phyloP scores from a whole-genome alignment of 179 eudicot species.

The Gypsophila paniculata region DNA sequence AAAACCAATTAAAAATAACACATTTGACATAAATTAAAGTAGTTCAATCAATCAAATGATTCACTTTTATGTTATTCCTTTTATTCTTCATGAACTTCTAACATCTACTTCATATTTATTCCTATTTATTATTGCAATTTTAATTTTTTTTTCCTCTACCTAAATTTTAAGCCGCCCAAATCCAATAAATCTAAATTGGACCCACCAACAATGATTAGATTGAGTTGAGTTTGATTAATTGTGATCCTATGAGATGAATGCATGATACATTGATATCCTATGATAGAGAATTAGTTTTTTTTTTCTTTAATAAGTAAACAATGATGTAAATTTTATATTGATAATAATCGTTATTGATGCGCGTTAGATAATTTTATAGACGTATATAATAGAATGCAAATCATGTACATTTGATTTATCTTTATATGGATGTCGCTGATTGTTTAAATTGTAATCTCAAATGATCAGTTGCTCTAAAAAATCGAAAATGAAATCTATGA shows the following conservation, averaged over 20 bases:
- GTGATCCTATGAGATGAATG: not conserved
- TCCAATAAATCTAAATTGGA: constrained; percentile 24
- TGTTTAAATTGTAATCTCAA: too few species aligned
- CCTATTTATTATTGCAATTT: constrained; percentile 15
- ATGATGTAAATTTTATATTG: too few species aligned
- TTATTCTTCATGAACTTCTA: not conserved
- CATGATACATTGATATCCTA: too few species aligned
- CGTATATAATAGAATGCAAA: too few species aligned
- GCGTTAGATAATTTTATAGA: too few species aligned
- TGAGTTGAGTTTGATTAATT: not conserved
- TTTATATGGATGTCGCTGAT: too few species aligned
- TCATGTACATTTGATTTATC: too few species aligned
- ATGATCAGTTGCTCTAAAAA: too few species aligned
- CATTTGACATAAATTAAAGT: not conserved
- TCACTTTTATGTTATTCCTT: not conserved
- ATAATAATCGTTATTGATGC: too few species aligned
- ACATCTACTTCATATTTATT: not conserved
- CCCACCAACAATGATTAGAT: constrained; percentile 26
- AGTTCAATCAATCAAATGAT: not conserved
- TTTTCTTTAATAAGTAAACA: too few species aligned
- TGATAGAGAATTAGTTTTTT: not conserved
- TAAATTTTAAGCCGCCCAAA: constrained; percentile 29
- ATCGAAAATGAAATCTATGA: too few species aligned
- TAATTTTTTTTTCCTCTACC: constrained; percentile 23
- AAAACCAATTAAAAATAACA: not conserved